Evolutionary conservation across 1,139 yeast species (phyloP).

Genomic region (Torulaspora globosa): DNA sequence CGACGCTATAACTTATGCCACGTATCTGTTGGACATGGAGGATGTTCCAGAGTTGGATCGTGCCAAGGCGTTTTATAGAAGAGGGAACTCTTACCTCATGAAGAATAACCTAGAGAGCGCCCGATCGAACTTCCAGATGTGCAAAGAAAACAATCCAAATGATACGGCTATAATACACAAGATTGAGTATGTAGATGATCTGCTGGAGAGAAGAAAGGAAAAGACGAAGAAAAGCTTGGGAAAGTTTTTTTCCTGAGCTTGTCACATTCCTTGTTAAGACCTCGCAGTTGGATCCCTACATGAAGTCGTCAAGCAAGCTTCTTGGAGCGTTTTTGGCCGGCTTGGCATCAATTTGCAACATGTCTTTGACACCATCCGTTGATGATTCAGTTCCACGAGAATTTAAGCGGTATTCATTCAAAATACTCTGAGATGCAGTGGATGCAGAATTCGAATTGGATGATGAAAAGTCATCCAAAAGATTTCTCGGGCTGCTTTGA

Average conservation of each 20-base stretch:
- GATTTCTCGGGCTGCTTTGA: conserved; percentile 1
- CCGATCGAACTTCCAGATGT: conserved; percentile 43
- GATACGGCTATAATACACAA: conserved; percentile 51
- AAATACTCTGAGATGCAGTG: conserved; percentile 9
- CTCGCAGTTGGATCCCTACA: not conserved
- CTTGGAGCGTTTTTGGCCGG: conserved; percentile 16
- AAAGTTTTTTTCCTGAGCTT: conserved; percentile 45
- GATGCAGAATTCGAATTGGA: conserved; percentile 4
- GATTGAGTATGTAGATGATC: conserved; percentile 40
- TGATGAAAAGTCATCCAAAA: conserved; percentile 13
- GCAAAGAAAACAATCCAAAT: conserved; percentile 44
- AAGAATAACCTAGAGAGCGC: conserved; percentile 51
- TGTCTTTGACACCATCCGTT: not conserved
- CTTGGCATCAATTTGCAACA: conserved; percentile 8
- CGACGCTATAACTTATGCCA: conserved; percentile 50
- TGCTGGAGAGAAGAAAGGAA: conserved; percentile 43
- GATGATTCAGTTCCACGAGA: not conserved
- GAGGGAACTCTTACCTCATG: conserved; percentile 48
- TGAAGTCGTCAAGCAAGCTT: conserved; percentile 33
- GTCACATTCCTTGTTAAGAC: too few species aligned
- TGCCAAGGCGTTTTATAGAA: conserved; percentile 62
- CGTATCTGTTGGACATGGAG: conserved; percentile 52
- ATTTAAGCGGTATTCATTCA: conserved; percentile 10
- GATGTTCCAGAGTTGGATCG: conserved; percentile 41
- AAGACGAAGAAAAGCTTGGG: conserved; percentile 53